Percentiles rank a stretch among this genome's conserved stretches.
These are phyloP conservation scores for Trichoderma hamatum DNA, from an alignment of 2,329 filamentous ascomycete species.

Conservation along the genomic window DNA sequence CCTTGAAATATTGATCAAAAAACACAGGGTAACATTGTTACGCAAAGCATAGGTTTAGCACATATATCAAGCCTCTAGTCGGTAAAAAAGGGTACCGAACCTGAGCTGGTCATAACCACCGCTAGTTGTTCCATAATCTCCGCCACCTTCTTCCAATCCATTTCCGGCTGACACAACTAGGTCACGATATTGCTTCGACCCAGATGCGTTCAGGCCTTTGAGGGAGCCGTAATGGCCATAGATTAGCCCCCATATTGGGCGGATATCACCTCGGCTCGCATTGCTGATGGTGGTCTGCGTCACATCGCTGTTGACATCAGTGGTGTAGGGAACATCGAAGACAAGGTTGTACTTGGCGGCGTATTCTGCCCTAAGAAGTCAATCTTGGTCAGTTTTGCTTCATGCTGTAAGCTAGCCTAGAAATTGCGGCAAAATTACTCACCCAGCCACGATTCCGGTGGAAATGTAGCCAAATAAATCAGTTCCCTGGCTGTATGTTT, in stretches of 20 bases:
- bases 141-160: neutral
- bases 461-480: constrained; percentile 1
- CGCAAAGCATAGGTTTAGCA: neutral
- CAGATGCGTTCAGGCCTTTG: neutral
- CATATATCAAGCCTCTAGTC: neutral
- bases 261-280: neutral
- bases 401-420: too few species aligned
- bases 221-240: constrained; percentile 2
- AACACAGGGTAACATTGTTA: neutral
- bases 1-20: neutral
- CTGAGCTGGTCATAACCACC: constrained; percentile 6
- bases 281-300: neutral
- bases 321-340: neutral
- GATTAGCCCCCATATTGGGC: neutral
- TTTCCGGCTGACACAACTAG: neutral
- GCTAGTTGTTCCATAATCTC: constrained; percentile 8
- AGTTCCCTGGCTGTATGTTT: neutral
- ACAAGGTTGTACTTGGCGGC: neutral
- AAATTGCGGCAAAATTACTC: neutral
- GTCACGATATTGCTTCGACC: constrained; percentile 6
- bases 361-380: neutral
- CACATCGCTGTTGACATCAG: neutral
- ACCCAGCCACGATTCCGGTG: neutral
- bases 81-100: neutral
- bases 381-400: neutral